These are phyloP conservation scores for Crucihimalaya himalaica DNA, from an alignment of 345 rosid species.

Conservation along the genomic window DNA sequence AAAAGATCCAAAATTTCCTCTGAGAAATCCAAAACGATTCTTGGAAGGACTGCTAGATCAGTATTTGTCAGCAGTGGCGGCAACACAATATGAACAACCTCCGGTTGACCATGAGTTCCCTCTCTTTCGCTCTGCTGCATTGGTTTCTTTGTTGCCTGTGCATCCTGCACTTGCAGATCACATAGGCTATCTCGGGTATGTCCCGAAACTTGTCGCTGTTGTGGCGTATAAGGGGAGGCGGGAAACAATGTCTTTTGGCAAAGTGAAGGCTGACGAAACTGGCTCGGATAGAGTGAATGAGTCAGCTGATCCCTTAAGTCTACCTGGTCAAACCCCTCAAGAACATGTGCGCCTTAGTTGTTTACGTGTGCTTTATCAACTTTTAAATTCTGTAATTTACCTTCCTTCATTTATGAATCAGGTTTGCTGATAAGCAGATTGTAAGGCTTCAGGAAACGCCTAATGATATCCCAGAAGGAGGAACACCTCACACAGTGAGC, in stretches of 20 bases:
- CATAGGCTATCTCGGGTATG: slow-evolving; percentile 96
- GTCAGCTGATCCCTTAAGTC: slow-evolving; percentile 53
- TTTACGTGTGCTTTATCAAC: slow-evolving; percentile 96
- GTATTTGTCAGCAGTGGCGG: slow-evolving; percentile 89
- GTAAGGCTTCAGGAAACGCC: no score
- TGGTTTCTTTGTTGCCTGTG: slow-evolving; percentile 95
- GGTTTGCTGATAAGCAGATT: no score
- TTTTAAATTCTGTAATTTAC: no score
- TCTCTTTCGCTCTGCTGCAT: slow-evolving; percentile 94
- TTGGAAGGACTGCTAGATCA: slow-evolving; percentile 97
- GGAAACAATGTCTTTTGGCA: slow-evolving; percentile 85
- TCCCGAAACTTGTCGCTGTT: slow-evolving; percentile 96
- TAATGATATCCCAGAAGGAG: no score
- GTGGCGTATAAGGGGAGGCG: slow-evolving; percentile 93
- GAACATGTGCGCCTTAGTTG: slow-evolving; percentile 98
- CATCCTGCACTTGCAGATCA: slow-evolving; percentile 99
- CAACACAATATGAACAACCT: slow-evolving; percentile 79
- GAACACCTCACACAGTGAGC: no score
- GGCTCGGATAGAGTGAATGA: slow-evolving; percentile 54
- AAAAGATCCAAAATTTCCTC: slow-evolving; percentile 97
- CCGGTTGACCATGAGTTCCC: slow-evolving; percentile 91
- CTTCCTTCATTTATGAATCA: no score
- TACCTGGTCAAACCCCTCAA: slow-evolving; percentile 80
- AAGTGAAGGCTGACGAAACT: slow-evolving; percentile 51
- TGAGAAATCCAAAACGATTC: slow-evolving; percentile 93